A percentile compares a stretch with the other conserved stretches of the same genome.
Evolutionary conservation across 805 yeast genomes (phyloP).

Genomic region (Candida sanyiensis): DNA sequence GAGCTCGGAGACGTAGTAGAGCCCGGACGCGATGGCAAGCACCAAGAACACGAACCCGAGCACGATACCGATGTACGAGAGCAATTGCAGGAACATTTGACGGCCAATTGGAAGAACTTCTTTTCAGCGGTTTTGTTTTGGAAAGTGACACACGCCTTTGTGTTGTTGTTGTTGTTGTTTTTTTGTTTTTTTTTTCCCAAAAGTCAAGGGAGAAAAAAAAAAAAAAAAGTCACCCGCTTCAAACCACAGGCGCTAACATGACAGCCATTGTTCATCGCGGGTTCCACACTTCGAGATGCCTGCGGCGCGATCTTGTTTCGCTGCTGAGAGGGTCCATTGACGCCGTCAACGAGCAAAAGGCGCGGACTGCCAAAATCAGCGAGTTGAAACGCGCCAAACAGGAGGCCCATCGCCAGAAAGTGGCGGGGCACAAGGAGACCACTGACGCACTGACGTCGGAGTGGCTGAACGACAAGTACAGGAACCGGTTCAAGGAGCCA

Average conservation of each 20-base stretch:
- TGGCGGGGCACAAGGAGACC: constrained; percentile 2
- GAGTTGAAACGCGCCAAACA: not conserved
- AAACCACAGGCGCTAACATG: too few species aligned
- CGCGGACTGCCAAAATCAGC: too few species aligned
- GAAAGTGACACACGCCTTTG: too few species aligned
- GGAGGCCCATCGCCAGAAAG: constrained; percentile 2
- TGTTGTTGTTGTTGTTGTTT: not conserved
- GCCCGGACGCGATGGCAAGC: constrained; percentile 78
- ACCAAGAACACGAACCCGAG: constrained; percentile 59
- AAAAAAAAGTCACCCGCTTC: not conserved
- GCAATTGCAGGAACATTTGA: constrained; percentile 49
- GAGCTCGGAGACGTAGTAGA: constrained; percentile 84
- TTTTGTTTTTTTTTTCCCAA: constrained; percentile 1
- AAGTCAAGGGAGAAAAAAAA: too few species aligned
- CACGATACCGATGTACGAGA: constrained; percentile 56
- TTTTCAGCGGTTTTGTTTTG: too few species aligned
- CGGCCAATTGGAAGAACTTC: too few species aligned
- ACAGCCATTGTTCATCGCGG: too few species aligned
- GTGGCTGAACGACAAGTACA: constrained; percentile 16
- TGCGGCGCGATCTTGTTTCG: too few species aligned
- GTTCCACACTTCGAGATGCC: not conserved
- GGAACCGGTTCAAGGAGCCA: constrained; percentile 10
- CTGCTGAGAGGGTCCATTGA: too few species aligned
- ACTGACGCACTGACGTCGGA: constrained; percentile 12
- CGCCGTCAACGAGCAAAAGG: too few species aligned